phyloP scores from a whole-genome alignment of 768 basidiomycete species.

The Tulasnella calospora region DNA sequence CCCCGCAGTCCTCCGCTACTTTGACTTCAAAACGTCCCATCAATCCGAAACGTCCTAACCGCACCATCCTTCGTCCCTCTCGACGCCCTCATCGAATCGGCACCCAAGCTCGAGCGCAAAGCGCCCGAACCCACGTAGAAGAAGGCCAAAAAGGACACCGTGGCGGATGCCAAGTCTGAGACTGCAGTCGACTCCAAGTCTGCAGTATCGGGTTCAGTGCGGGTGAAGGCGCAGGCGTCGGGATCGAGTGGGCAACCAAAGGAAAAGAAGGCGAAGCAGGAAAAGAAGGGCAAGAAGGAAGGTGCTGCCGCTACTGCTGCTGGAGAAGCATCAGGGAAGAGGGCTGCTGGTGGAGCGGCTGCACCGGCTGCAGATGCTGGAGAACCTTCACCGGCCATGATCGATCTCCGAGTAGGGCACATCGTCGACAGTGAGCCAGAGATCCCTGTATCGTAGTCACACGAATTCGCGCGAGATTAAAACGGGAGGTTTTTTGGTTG shows the following conservation, averaged over 20 bases:
- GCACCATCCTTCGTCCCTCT: slow-evolving; percentile 38
- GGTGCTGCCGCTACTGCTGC: slow-evolving; percentile 41
- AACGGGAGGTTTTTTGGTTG: neutral
- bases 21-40: slow-evolving; percentile 75
- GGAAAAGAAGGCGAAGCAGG: slow-evolving; percentile 40
- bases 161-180: slow-evolving; percentile 34
- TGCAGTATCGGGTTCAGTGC: slow-evolving; percentile 24
- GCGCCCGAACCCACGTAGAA: slow-evolving; percentile 56
- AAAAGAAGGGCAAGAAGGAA: slow-evolving; percentile 42
- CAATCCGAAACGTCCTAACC: slow-evolving; percentile 55
- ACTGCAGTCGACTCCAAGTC: slow-evolving; percentile 33
- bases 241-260: slow-evolving; percentile 37
- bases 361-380: slow-evolving; percentile 57
- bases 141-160: slow-evolving; percentile 56
- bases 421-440: slow-evolving; percentile 75
- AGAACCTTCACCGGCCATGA: slow-evolving; percentile 92
- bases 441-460: neutral
- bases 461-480: neutral
- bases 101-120: slow-evolving; percentile 71
- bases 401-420: slow-evolving; percentile 89
- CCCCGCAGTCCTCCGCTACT: slow-evolving; percentile 86
- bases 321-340: slow-evolving; percentile 35
- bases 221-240: slow-evolving; percentile 28
- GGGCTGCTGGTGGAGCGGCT: slow-evolving; percentile 33
- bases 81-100: slow-evolving; percentile 49